Evolutionary conservation across 2,329 filamentous ascomycete species (phyloP).

Genomic region (Apiospora malaysiana): DNA sequence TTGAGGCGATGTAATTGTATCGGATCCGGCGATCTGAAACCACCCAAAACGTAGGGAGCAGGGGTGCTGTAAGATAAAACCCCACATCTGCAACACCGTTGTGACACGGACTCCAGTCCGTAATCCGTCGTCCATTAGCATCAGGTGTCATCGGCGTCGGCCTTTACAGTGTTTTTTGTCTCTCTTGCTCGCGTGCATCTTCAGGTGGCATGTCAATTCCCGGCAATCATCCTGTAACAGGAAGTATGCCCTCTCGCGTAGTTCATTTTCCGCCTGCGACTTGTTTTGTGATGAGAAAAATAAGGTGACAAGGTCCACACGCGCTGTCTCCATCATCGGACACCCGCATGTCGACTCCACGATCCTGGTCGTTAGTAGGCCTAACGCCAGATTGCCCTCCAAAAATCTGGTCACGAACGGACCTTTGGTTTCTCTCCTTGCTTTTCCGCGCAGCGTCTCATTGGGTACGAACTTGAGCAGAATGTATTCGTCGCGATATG

Average conservation of each 20-base stretch:
- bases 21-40: conserved; percentile 14
- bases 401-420: neutral
- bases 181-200: neutral
- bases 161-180: neutral
- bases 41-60: conserved; percentile 1
- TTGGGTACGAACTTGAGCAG: neutral
- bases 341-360: conserved; percentile 1
- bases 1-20: neutral
- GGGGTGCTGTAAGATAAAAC: neutral
- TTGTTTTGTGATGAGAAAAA: neutral
- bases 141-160: neutral
- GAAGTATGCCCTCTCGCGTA: neutral
- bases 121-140: conserved; percentile 7
- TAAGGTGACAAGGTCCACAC: neutral
- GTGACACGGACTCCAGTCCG: conserved; percentile 18
- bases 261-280: neutral
- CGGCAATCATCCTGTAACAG: neutral
- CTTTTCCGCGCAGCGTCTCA: neutral
- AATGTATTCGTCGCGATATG: neutral
- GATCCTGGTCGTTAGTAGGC: neutral
- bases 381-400: neutral
- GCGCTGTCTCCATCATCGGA: neutral
- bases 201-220: neutral
- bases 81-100: conserved; percentile 18
- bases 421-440: neutral